Conservation (phyloP, 208 protist genomes). For the Trypanosoma platydactyli region DNA sequence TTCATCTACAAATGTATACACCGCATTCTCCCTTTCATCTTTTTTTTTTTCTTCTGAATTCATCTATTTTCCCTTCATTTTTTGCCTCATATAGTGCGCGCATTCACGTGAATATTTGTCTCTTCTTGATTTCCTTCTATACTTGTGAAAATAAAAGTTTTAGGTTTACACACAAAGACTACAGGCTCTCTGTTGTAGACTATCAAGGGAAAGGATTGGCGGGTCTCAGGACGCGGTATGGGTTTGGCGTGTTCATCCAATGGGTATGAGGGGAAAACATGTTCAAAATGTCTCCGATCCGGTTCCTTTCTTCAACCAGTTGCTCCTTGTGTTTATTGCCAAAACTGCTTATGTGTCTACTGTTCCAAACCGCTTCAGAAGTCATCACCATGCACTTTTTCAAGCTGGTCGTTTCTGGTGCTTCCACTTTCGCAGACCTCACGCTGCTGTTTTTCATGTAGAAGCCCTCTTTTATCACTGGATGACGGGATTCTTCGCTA, state of each 20-base stretch:
- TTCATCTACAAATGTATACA: neutral
- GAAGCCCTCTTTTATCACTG: slow-evolving; percentile 23
- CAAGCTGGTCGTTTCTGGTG: neutral
- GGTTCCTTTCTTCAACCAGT: slow-evolving; percentile 11
- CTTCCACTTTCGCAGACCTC: neutral
- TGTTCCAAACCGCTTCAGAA: slow-evolving; percentile 14
- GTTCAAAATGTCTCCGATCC: slow-evolving; percentile 20
- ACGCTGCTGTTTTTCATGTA: slow-evolving; percentile 29
- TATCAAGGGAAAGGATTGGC: no score
- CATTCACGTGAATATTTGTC: slow-evolving; percentile 1
- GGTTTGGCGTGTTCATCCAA: slow-evolving; percentile 8
- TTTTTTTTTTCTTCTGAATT: neutral
- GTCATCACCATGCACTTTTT: neutral
- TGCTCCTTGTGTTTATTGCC: slow-evolving; percentile 12
- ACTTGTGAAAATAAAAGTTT: slow-evolving; percentile 4
- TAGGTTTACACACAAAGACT: neutral
- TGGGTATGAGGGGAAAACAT: slow-evolving; percentile 3
- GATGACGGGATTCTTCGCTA: slow-evolving; percentile 22
- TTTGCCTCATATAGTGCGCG: no score
- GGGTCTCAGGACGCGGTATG: neutral
- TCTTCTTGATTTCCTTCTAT: slow-evolving; percentile 7
- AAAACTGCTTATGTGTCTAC: slow-evolving; percentile 14
- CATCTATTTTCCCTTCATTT: neutral
- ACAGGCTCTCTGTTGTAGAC: neutral
- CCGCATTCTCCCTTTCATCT: no score